phyloP scores from a whole-genome alignment of 2,329 filamentous ascomycete genomes.

The Dryadomyces sulphureus region DNA sequence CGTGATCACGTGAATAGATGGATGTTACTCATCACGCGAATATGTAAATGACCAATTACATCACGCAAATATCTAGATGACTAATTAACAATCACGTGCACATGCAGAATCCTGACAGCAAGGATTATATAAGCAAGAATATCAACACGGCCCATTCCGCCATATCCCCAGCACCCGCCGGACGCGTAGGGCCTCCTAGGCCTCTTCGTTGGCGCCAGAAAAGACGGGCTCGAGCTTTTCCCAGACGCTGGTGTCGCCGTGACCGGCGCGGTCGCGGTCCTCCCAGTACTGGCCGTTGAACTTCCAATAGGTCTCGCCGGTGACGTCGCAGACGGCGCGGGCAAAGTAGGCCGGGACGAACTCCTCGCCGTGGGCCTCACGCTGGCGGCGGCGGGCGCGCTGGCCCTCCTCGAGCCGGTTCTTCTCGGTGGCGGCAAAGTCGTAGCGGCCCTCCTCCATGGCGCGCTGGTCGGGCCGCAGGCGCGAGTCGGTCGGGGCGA shows the following conservation, averaged over 20 bases:
- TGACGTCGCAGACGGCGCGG: constrained; percentile 57
- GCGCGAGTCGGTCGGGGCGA: constrained; percentile 90
- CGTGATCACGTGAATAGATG: no score
- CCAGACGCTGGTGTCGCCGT: constrained; percentile 47
- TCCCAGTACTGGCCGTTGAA: constrained; percentile 86
- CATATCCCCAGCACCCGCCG: no score
- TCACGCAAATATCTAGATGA: no score
- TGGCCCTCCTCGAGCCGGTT: constrained; percentile 88
- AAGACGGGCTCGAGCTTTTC: constrained; percentile 62
- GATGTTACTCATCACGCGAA: no score
- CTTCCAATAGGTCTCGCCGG: constrained; percentile 81
- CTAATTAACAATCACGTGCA: no score
- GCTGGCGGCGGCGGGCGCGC: constrained; percentile 53
- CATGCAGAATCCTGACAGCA: no score
- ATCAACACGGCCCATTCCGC: no score
- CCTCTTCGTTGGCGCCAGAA: not conserved
- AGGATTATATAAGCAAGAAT: no score
- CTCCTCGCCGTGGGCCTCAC: constrained; percentile 67
- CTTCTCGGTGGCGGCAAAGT: constrained; percentile 85
- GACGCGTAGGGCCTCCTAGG: not conserved
- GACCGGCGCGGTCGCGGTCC: constrained; percentile 49
- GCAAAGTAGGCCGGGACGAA: constrained; percentile 78
- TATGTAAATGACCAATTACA: no score
- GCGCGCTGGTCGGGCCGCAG: constrained; percentile 86
- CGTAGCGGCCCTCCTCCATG: constrained; percentile 98